phyloP scores from a whole-genome alignment of 2,329 filamentous ascomycete genomes.

The Penicillium decumbens region DNA sequence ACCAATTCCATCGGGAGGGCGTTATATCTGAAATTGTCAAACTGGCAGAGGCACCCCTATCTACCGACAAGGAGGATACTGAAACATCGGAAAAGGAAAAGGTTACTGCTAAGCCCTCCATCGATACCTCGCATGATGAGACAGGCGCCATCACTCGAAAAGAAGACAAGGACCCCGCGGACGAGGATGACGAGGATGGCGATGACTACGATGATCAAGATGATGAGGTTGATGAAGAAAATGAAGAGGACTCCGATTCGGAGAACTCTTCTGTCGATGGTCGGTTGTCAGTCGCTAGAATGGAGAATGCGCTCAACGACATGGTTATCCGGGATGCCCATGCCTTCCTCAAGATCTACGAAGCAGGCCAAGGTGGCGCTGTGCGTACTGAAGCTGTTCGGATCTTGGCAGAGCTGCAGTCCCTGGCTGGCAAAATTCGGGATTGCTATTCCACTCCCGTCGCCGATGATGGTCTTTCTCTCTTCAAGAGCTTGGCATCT shows the following conservation, averaged over 20 bases:
- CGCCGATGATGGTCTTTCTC: conserved; percentile 50
- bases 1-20: conserved; percentile 95
- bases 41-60: conserved; percentile 54
- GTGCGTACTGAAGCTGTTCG: conserved; percentile 74
- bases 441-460: conserved; percentile 57
- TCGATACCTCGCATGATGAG: conserved; percentile 12
- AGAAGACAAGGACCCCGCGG: conserved; percentile 18
- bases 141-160: conserved; percentile 28
- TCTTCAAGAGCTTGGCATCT: conserved; percentile 71
- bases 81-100: conserved; percentile 1
- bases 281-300: conserved; percentile 36
- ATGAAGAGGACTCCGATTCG: conserved; percentile 58
- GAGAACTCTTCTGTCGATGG: conserved; percentile 58
- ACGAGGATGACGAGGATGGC: conserved; percentile 53
- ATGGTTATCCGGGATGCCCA: conserved; percentile 73
- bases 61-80: conserved; percentile 21
- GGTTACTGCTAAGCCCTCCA: conserved; percentile 1
- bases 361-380: conserved; percentile 66
- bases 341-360: conserved; percentile 77
- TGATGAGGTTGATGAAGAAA: conserved; percentile 47
- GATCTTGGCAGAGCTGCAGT: conserved; percentile 69
- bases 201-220: conserved; percentile 51
- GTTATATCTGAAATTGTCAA: conserved; percentile 88
- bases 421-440: conserved; percentile 67
- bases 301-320: conserved; percentile 57